These are phyloP conservation scores for Paramecium octaurelia DNA, from an alignment of 73 alveolate species.

Conservation along the genomic window DNA sequence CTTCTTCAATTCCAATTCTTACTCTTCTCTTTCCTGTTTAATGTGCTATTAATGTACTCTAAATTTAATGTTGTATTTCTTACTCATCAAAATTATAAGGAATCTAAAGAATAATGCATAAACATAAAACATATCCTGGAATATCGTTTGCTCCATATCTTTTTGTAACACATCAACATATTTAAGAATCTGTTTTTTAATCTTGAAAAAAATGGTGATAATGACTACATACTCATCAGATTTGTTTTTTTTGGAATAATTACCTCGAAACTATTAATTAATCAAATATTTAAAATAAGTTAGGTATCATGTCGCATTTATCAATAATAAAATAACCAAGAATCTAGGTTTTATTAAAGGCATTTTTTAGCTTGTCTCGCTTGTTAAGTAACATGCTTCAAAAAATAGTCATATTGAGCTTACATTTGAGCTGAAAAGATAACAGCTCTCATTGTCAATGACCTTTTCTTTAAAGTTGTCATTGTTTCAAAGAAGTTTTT, in stretches of 20 bases:
- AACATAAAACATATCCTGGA: slow-evolving; percentile 31
- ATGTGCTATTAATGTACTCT: neutral
- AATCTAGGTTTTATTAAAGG: slow-evolving; percentile 49
- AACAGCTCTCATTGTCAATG: neutral
- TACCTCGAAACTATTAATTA: slow-evolving; percentile 44
- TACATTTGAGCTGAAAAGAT: neutral
- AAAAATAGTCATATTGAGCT: neutral
- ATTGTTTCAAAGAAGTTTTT: neutral
- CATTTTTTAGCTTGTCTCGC: slow-evolving; percentile 23
- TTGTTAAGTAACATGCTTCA: neutral
- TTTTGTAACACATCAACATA: slow-evolving; percentile 22
- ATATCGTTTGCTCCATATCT: slow-evolving; percentile 30
- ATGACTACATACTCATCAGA: neutral
- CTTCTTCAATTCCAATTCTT: neutral
- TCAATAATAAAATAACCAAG: no score
- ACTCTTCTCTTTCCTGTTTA: neutral
- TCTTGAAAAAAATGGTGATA: neutral
- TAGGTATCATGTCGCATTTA: slow-evolving; percentile 14
- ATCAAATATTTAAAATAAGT: neutral
- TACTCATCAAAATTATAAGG: slow-evolving; percentile 43
- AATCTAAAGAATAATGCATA: neutral
- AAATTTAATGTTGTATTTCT: slow-evolving; percentile 4
- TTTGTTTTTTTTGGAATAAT: neutral
- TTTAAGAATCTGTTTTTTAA: slow-evolving; percentile 9
- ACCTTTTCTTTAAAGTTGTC: neutral